Evolutionary conservation across 2,329 filamentous ascomycete genomes (phyloP).

Genomic region (Stagonosporopsis rhizophila): DNA sequence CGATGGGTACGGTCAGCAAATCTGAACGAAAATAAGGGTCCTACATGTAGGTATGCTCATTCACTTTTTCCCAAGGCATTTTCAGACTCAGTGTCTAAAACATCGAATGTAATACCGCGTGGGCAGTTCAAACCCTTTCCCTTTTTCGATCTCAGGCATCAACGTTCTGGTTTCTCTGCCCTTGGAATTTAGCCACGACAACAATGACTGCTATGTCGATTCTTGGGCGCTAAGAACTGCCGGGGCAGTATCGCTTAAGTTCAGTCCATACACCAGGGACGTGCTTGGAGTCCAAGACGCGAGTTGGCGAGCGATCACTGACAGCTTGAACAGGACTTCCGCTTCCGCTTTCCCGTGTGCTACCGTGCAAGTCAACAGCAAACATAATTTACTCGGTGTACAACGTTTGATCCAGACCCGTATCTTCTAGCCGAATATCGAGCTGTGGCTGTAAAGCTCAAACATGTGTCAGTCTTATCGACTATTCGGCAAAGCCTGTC

Average conservation of each 20-base stretch:
- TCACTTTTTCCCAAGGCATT: not conserved
- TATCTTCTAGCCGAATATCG: not conserved
- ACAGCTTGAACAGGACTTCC: conserved; percentile 10
- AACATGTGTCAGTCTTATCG: not conserved
- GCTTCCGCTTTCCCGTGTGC: conserved; percentile 9
- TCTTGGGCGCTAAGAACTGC: not conserved
- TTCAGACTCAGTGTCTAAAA: not conserved
- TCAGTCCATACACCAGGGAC: not conserved
- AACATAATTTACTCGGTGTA: not conserved
- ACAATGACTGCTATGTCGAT: not conserved
- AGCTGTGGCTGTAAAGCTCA: not conserved
- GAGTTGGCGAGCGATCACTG: not conserved
- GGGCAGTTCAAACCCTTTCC: not conserved
- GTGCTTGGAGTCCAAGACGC: not conserved
- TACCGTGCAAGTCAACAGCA: not conserved
- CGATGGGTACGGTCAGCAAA: not conserved
- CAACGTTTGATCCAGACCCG: not conserved
- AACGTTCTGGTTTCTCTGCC: not conserved
- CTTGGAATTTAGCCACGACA: not conserved
- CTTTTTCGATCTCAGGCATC: not conserved
- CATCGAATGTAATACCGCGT: not conserved
- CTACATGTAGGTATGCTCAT: not conserved
- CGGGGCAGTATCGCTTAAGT: not conserved
- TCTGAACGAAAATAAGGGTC: not conserved
- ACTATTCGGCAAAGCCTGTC: not conserved